Evolutionary conservation across 805 yeast genomes (phyloP).

Genomic region (Myxozyma mucilagina): DNA sequence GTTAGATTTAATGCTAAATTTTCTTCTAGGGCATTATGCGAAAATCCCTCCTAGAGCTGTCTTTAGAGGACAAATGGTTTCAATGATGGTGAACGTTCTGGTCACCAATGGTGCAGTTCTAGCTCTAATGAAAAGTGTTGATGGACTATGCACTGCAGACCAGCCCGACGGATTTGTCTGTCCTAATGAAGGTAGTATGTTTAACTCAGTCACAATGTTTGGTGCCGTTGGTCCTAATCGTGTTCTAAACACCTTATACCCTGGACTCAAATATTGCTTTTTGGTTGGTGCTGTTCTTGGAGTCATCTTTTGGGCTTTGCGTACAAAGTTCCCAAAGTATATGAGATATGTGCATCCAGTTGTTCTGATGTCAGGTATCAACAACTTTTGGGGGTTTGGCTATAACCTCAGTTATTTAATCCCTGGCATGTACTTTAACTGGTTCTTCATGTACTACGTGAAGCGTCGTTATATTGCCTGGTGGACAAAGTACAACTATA

Average conservation of each 20-base stretch:
- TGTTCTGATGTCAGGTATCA: slow-evolving; percentile 29
- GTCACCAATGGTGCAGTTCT: slow-evolving; percentile 50
- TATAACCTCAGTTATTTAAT: slow-evolving; percentile 36
- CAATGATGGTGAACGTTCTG: slow-evolving; percentile 56
- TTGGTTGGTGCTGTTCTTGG: slow-evolving; percentile 49
- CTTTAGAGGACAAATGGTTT: slow-evolving; percentile 53
- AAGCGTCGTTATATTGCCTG: slow-evolving; percentile 57
- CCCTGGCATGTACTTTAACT: slow-evolving; percentile 48
- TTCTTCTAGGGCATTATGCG: slow-evolving; percentile 50
- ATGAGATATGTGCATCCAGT: slow-evolving; percentile 15
- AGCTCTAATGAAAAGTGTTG: slow-evolving; percentile 44
- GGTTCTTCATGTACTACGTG: slow-evolving; percentile 56
- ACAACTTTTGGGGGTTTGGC: slow-evolving; percentile 18
- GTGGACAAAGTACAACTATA: slow-evolving; percentile 76
- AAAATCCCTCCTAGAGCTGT: slow-evolving; percentile 53
- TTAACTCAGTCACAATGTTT: slow-evolving; percentile 30
- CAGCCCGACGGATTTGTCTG: slow-evolving; percentile 30
- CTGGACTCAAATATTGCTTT: slow-evolving; percentile 64
- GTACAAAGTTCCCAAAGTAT: slow-evolving; percentile 9
- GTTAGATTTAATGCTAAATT: neutral
- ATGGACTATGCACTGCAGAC: slow-evolving; percentile 30
- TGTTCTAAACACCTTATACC: slow-evolving; percentile 47
- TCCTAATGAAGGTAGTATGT: slow-evolving; percentile 30
- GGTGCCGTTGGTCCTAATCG: slow-evolving; percentile 35
- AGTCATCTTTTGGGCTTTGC: slow-evolving; percentile 32